Base-by-base conservation (phyloP, 306 rosid species). In the Trifolium dubium region DNA sequence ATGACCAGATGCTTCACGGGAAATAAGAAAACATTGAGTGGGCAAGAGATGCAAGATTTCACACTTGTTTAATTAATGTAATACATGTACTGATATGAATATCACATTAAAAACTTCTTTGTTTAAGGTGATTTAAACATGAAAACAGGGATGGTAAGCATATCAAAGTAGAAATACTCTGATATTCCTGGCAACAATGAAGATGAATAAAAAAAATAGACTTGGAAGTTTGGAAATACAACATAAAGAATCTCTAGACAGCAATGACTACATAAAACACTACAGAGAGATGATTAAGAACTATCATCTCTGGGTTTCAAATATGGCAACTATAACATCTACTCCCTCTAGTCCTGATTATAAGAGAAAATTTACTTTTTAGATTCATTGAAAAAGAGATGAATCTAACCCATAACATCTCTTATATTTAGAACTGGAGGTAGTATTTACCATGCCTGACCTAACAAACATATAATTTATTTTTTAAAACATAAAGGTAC, bases 71-170 rank as follows among this genome's bases (percentile, higher is more conserved):
- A 37, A 35, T 1, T 35, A 35, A 35, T 35, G 39, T 5, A 35
- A 37, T 37, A 37, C 40, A 37, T 37, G 6, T 37, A 6, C 40
- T 37, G 40, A 37, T 37, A 59, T 29, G 0, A 49, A 75, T 2
- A 63, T 79, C 62, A 63, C 47, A 59, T 14, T 47, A 43, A 39
- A 40, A 31, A 70, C 67, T 49, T 59, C 13, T 31, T 47, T 17
- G 13, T 46, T 31, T 37, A 40, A 19, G 5, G 23, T 35, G 44
- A 40, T 40, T 47, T 40, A 10, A 34, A 9, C 28, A 35, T 13
- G 35, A 30, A 59, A 3, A 13, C 40, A n/a, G 13, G 14, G 47
- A 67, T 1, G 5, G 51, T 19, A 67, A 18, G 30, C 53, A 67
- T 18, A 56, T 18, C 17, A 40, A 23, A 39, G 10, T 17, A 39